Conservation (phyloP, 1,139 yeast species). For the Debaryomyces sp. region DNA sequence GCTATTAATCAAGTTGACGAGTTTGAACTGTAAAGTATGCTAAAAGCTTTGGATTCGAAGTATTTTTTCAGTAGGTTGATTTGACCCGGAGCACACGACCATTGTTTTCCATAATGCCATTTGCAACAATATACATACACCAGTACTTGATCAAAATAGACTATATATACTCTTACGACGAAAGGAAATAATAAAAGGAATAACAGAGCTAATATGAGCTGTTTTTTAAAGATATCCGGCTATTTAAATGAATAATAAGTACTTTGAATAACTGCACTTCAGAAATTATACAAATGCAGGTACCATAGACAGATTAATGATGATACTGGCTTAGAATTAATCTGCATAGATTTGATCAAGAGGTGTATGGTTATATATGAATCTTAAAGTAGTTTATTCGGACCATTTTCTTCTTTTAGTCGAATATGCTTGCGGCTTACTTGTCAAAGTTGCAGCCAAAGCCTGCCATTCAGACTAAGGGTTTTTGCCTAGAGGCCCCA, state of each 20-base stretch:
- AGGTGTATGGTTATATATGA: neutral
- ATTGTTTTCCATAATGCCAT: neutral
- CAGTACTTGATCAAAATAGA: neutral
- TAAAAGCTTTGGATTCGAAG: constrained; percentile 1
- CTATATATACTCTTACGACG: neutral
- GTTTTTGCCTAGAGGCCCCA: neutral
- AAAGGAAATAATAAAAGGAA: neutral
- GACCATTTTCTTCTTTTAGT: neutral
- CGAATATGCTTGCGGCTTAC: neutral
- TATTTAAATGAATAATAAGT: neutral
- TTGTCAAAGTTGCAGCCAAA: neutral
- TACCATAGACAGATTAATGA: neutral
- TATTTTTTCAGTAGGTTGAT: constrained; percentile 1
- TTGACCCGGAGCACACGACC: constrained; percentile 1
- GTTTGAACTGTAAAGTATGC: constrained; percentile 10
- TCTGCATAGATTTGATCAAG: neutral
- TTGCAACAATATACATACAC: neutral
- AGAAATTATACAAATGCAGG: neutral
- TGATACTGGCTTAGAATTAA: neutral
- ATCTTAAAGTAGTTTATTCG: neutral
- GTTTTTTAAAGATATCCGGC: neutral
- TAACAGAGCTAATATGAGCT: neutral
- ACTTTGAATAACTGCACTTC: neutral
- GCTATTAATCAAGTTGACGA: constrained; percentile 13
- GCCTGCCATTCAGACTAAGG: neutral